Evolutionary conservation across 2,329 filamentous ascomycete species (phyloP), one percentile per base, ranked within the genome.

Genomic region (Didymellaceae sp.): DNA sequence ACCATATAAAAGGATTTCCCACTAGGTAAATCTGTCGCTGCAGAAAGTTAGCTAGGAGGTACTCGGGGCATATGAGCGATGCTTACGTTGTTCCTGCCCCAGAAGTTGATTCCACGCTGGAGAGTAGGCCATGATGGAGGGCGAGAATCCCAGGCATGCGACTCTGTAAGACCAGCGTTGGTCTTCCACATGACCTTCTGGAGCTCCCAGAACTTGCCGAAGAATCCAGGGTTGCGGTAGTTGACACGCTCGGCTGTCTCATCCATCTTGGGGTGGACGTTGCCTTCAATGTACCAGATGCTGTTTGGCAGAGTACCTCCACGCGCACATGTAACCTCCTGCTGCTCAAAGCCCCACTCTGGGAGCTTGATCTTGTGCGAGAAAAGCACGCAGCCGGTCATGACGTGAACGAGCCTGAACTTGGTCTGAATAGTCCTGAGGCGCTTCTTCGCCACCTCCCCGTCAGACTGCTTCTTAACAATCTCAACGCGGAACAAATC

Each of bases 171-270:
- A 33, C 94, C 94, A 24, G 94, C 94, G 70, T 99, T 99, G 26
- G 94, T 99, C 66, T 84, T 91, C 94, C 94, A 99, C 94, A 99
- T 99, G 58, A 99, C 94, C 75, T 89, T 87, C 72, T 99, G 92
- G 34, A 99, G 82, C 77, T 99, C 94, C 85, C 88, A 91, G 79
- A 99, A 99, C 75, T 99, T 99, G 67, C 90, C 91, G 56, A 99
- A 87, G 84, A 99, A 99, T 21, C 93, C 91, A 11, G 93, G 94
- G 64, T 92, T 87, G 66, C 85, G 86, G 77, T 99, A 99, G 78
- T 97, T 99, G 75, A 96, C 93, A 78, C 90, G 96, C 72, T 97
- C 94, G 11, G 90, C 86, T 57, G 87, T 82, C 2, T 82, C 80
- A 41, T 17, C 85, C 44, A 97, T 83, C 66, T 84, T 79, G 9